These are phyloP conservation scores for Backusella psychrophila DNA, from an alignment of 192 early-diverging fungal species.

Conservation along the genomic window DNA sequence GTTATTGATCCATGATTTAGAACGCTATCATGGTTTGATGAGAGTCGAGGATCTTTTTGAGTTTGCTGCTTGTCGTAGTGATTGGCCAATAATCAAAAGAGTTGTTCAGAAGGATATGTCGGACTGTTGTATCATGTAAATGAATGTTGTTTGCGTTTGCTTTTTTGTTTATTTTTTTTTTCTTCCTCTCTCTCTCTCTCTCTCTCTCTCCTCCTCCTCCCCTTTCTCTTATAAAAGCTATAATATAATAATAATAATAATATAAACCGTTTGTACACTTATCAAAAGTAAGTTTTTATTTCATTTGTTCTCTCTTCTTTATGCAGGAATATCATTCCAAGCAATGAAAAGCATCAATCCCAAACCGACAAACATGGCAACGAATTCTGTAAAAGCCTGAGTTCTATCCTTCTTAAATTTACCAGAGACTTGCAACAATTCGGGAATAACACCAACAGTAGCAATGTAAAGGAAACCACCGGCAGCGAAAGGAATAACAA, in stretches of 20 bases:
- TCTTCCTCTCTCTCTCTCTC: too few species aligned
- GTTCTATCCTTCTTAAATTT: slow-evolving; percentile 51
- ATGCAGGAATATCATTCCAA: slow-evolving; percentile 56
- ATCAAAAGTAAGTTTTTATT: neutral
- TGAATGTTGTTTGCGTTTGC: neutral
- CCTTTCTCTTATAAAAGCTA: neutral
- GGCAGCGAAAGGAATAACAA: slow-evolving; percentile 86
- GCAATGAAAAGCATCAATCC: slow-evolving; percentile 76
- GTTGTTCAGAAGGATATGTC: slow-evolving; percentile 65
- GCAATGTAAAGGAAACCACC: slow-evolving; percentile 88
- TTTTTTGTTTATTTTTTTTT: neutral
- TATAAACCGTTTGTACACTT: neutral
- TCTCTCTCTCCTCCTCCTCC: too few species aligned
- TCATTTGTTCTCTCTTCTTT: neutral
- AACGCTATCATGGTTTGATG: slow-evolving; percentile 70
- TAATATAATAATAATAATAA: neutral
- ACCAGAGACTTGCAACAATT: slow-evolving; percentile 64
- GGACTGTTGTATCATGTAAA: slow-evolving; percentile 56
- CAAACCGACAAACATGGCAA: slow-evolving; percentile 72
- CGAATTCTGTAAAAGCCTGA: slow-evolving; percentile 57
- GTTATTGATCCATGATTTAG: slow-evolving; percentile 73
- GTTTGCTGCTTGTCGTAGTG: slow-evolving; percentile 70
- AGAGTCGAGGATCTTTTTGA: slow-evolving; percentile 83
- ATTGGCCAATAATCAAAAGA: slow-evolving; percentile 76
- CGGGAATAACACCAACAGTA: slow-evolving; percentile 81